phyloP scores from a whole-genome alignment of 2,329 filamentous ascomycete species.

The Neoarthrinium moseri region DNA sequence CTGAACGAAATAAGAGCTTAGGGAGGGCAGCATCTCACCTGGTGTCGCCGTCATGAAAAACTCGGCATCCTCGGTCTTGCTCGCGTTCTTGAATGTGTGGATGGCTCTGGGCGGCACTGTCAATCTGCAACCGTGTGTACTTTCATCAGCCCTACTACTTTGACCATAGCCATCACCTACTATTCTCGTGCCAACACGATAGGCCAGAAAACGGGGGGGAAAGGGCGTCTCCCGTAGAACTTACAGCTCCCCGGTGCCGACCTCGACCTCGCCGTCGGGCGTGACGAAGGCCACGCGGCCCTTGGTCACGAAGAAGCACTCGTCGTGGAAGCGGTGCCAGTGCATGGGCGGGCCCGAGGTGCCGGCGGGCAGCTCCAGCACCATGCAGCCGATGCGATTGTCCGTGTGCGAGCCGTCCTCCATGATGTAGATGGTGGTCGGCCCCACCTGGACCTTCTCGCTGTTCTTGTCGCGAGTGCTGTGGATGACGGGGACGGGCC shows the following conservation, averaged over 20 bases:
- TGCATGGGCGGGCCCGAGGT: constrained; percentile 33
- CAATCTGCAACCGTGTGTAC: background rate
- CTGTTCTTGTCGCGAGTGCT: constrained; percentile 26
- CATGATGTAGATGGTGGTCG: constrained; percentile 31
- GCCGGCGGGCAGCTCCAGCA: constrained; percentile 29
- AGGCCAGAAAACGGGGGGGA: background rate
- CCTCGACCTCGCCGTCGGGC: constrained; percentile 28
- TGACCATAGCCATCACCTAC: background rate
- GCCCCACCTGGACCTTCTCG: constrained; percentile 29
- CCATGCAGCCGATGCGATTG: constrained; percentile 30
- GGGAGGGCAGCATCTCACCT: constrained; percentile 14
- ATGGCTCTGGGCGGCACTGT: constrained; percentile 19
- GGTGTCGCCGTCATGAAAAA: constrained; percentile 37
- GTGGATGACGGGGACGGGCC: constrained; percentile 27
- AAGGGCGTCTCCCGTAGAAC: too few species aligned
- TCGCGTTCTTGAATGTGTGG: constrained; percentile 34
- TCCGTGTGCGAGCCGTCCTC: constrained; percentile 33
- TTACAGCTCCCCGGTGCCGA: constrained; percentile 26
- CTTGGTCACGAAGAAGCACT: constrained; percentile 34
- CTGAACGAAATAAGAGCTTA: background rate
- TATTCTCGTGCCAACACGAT: background rate
- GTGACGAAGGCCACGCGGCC: constrained; percentile 30
- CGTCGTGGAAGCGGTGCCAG: constrained; percentile 36
- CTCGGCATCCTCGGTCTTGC: constrained; percentile 29
- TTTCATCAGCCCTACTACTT: background rate